phyloP scores from a whole-genome alignment of 108 stramenopile genomes.

The Nitzschia sp. region DNA sequence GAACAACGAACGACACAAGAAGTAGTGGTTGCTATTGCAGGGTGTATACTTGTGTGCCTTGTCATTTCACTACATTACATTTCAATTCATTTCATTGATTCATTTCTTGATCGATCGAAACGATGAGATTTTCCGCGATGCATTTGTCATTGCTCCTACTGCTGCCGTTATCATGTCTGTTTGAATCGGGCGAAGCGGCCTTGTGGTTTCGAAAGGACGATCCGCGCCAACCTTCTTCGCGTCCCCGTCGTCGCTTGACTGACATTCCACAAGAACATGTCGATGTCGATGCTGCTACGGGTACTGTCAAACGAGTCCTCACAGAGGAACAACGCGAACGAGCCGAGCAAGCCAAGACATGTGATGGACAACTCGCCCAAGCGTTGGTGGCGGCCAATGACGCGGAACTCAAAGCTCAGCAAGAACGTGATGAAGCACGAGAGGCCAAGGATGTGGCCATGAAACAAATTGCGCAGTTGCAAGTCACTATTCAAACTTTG shows the following conservation, averaged over 20 bases:
- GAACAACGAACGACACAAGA: too few relatives aligned
- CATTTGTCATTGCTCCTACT: too few relatives aligned
- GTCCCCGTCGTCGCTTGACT: conserved; percentile 18
- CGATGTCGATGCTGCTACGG: conserved; percentile 30
- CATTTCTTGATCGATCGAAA: too few relatives aligned
- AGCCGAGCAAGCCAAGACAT: conserved; percentile 2
- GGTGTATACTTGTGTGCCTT: too few relatives aligned
- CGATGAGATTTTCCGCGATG: too few relatives aligned
- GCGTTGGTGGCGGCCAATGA: conserved; percentile 34
- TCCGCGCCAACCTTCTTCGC: too few relatives aligned
- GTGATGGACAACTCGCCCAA: conserved; percentile 30
- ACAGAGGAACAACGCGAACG: not conserved
- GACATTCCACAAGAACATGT: conserved; percentile 3
- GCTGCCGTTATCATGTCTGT: too few relatives aligned
- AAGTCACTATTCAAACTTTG: not conserved
- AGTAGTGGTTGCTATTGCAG: too few relatives aligned
- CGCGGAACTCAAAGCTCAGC: not conserved
- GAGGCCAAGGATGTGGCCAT: not conserved
- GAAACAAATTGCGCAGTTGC: not conserved
- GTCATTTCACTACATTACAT: too few relatives aligned
- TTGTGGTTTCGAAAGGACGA: too few relatives aligned
- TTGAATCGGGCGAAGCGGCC: too few relatives aligned
- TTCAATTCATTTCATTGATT: too few relatives aligned
- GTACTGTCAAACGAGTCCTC: conserved; percentile 22
- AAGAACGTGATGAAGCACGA: conserved; percentile 21